Base-by-base conservation (phyloP, 352 stramenopile genomes). In the Phytophthora brassicae region DNA sequence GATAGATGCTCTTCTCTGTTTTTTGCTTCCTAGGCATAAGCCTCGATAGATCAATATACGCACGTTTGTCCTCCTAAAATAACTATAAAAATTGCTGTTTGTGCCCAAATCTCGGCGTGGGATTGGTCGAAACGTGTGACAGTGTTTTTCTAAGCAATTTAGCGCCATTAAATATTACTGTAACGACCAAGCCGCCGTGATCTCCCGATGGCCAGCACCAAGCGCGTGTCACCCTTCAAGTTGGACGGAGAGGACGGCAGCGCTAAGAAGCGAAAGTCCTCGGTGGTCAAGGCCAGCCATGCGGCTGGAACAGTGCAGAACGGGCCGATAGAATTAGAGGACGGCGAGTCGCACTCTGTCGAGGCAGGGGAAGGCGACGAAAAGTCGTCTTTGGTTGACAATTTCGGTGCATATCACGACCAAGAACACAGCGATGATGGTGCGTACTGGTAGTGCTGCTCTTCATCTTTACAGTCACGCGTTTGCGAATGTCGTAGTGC, bases 1-100 rank as follows among this genome's bases (percentile, higher is more conserved):
- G 79, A 78, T 95, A 92, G 68, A 61, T 20, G 13, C 16, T 26
- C 53, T n/a, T n/a, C n/a, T n/a, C n/a, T n/a, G n/a, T n/a, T n/a
- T n/a, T n/a, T n/a, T n/a, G n/a, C n/a, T 47, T 47, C 7, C 39
- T 45, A 45, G 39, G n/a, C 28, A 29, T 48, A 48, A 22, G 43
- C 23, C 17, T 49, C 43, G 8, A 26, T 53, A 60, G 42, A 60
- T 66, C 47, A 52, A 67, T 48, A 62, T 22, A 61, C 26, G n/a
- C n/a, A 53, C 23, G 43, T 36, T 29, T 38, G 53, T 45, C 44
- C 46, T 24, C 20, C 35, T 26, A 36, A 23, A 7, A 38, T 44
- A 26, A 38, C n/a, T n/a, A 24, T 58, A 58, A 58, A 58, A 38
- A 38, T 7, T 51, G 12, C 6, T 4, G 20, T 42, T 24, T 22